Evolutionary conservation across 2,329 filamentous ascomycete genomes (phyloP), one percentile per base, ranked within the genome.

Genomic region (Corniculantispora saksenae): DNA sequence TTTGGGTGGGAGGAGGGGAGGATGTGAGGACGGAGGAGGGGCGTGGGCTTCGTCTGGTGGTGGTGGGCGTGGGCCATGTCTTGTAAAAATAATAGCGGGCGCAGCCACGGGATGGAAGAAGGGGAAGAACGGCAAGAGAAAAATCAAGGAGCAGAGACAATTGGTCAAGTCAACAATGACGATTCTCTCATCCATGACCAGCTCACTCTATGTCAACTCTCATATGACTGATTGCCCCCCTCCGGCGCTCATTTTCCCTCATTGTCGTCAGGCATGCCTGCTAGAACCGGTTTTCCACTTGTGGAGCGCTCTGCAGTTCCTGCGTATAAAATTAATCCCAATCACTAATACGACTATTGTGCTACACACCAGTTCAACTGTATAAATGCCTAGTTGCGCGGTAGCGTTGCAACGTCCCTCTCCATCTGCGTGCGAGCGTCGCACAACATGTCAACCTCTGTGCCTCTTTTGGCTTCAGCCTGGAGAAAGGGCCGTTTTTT

Each of bases 401-500:
- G 47, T 25, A 23, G 48, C 60, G 29, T 61, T 32, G 59, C 59
- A 23, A 25, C 48, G 48, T 35, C 60, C 38, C 23, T 43, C 35
- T 47, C 23, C 47, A 27, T 43, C 45, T 51, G 32, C 45, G 10
- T 29, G 15, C 48, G 21, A 61, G 59, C 32, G 47, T 53, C 35
- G 23, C 48, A 53, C 59, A 61, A 35, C 47, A 53, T 47, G 13
- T 45, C 50, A 13, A 62, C 38, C 29, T 15, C 25, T 62, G 23
- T 54, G 38, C 23, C 48, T 53, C 47, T 40, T n/a, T 61, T 43
- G 29, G 47, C 58, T 61, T 53, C 58, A 53, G 58, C 47, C 48
- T 51, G 23, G 47, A 60, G 57, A 61, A 21, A 61, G 58, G 15
- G 58, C 47, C 58, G 47, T 53, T 61, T 61, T 53, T 51, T 61